phyloP scores from a whole-genome alignment of 139 green algal genomes.

The Parachlorella kessleri region DNA sequence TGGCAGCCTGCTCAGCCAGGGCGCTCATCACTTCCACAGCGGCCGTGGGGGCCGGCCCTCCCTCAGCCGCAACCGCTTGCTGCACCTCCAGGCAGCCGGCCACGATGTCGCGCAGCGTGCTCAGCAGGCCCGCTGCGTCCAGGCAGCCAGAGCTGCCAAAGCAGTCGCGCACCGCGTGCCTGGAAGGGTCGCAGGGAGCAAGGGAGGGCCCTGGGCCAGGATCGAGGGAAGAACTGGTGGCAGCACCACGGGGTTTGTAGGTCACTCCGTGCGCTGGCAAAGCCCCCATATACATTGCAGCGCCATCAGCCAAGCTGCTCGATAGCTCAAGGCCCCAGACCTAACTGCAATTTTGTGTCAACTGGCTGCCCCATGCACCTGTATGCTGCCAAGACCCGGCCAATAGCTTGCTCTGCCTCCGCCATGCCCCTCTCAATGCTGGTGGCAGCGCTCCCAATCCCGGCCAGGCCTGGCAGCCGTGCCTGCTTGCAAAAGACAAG shows the following conservation, averaged over 20 bases:
- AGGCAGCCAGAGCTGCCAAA: no score
- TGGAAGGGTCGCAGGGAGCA: no score
- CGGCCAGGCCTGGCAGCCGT: slow-evolving; percentile 7
- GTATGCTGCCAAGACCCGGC: not conserved
- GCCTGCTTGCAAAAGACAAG: slow-evolving; percentile 2
- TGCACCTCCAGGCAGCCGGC: not conserved
- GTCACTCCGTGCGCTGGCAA: no score
- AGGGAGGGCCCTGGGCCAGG: no score
- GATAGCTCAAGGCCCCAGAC: no score
- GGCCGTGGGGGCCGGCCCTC: not conserved
- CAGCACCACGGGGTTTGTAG: no score
- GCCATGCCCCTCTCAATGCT: slow-evolving; percentile 2
- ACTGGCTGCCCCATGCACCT: not conserved
- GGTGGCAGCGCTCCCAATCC: not conserved
- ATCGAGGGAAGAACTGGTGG: no score
- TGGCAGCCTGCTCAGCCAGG: slow-evolving; percentile 22
- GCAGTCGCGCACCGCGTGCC: no score
- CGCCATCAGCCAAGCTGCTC: no score
- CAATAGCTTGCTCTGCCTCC: not conserved
- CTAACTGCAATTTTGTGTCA: no score
- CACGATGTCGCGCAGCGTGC: not conserved
- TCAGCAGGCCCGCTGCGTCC: slow-evolving; percentile 2
- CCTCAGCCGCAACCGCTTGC: not conserved
- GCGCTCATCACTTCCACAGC: slow-evolving; percentile 10
- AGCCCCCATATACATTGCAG: no score